Conservation (phyloP, 2,329 filamentous ascomycete genomes). For the Stemphylium lycopersici region DNA sequence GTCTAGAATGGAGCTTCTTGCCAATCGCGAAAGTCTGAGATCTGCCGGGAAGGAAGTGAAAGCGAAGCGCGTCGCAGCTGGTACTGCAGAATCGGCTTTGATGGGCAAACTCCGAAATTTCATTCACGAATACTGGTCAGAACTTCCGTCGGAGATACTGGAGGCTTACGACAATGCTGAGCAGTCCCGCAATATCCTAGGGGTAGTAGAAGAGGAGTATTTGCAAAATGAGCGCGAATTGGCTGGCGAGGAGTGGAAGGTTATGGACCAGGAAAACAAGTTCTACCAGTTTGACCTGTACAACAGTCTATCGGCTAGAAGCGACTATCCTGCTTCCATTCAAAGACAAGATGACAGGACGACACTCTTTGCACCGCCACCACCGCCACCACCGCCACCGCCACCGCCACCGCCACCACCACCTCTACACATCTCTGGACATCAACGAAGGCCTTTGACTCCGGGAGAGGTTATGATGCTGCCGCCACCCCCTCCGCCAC, state of each 20-base stretch:
- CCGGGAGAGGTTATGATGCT: no score
- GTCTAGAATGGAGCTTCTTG: slow-evolving; percentile 7
- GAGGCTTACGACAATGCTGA: slow-evolving; percentile 8
- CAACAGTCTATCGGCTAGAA: background rate
- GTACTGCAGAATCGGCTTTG: background rate
- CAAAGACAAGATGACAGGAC: background rate
- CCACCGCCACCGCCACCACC: no score
- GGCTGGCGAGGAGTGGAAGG: slow-evolving; percentile 25
- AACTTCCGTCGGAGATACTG: background rate
- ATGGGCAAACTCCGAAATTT: slow-evolving; percentile 1
- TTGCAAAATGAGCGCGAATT: slow-evolving; percentile 20
- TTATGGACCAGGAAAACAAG: slow-evolving; percentile 22
- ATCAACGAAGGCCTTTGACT: no score
- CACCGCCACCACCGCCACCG: background rate
- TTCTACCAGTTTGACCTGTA: slow-evolving; percentile 28
- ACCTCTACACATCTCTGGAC: no score
- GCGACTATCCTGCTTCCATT: no score
- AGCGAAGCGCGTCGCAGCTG: background rate
- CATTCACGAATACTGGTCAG: background rate
- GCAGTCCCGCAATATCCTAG: slow-evolving; percentile 20
- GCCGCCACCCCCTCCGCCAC: background rate
- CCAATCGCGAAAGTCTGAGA: background rate
- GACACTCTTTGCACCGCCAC: background rate
- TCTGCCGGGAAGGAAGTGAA: background rate
- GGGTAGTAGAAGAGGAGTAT: slow-evolving; percentile 25